phyloP scores from a whole-genome alignment of 768 basidiomycete genomes.

The Tricholomella constricta region DNA sequence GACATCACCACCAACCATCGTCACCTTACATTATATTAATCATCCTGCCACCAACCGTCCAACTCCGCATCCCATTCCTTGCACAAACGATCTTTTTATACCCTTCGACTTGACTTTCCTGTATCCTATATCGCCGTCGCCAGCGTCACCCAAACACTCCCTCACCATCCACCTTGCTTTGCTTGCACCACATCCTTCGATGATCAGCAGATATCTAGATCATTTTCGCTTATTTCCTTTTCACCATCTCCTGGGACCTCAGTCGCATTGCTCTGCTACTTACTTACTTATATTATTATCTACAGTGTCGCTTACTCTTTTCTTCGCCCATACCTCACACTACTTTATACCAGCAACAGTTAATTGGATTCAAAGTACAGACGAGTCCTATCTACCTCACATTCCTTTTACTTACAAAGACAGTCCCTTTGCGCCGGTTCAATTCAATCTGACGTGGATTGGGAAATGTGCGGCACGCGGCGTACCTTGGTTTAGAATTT shows the following conservation, averaged over 20 bases:
- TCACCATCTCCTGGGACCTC: not conserved
- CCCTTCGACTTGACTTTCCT: not conserved
- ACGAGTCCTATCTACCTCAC: not conserved
- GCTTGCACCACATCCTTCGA: not conserved
- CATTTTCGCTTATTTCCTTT: not conserved
- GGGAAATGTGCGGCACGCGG: too few species aligned
- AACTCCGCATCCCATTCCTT: not conserved
- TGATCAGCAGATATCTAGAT: not conserved
- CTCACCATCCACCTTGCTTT: not conserved
- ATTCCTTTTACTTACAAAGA: not conserved
- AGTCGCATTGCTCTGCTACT: conserved; percentile 2
- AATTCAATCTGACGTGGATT: too few species aligned
- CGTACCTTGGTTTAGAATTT: too few species aligned
- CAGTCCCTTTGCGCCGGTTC: too few species aligned
- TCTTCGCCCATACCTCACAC: not conserved
- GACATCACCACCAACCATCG: not conserved
- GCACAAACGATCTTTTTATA: not conserved
- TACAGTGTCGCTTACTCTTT: not conserved
- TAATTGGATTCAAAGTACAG: too few species aligned
- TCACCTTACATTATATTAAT: not conserved
- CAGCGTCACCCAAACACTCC: not conserved
- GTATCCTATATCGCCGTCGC: not conserved
- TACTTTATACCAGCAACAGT: not conserved
- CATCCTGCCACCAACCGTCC: not conserved
- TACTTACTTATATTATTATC: not conserved